These are phyloP conservation scores for Calocybe gambosa DNA, from an alignment of 1,284 basidiomycete species.

Conservation along the genomic window DNA sequence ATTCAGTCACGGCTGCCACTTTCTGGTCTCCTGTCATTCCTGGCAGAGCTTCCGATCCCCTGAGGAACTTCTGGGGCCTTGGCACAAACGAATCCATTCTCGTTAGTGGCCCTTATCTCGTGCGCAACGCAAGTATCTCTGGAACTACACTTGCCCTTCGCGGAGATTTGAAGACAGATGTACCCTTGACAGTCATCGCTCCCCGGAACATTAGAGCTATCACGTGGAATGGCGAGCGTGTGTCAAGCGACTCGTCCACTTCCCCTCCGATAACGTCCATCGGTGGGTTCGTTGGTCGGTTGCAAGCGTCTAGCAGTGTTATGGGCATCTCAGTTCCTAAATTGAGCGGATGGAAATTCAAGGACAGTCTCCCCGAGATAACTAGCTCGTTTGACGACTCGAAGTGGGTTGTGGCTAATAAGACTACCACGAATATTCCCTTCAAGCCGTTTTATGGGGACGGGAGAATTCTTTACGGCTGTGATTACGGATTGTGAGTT, in stretches of 20 bases:
- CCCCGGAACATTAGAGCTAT: constrained; percentile 44
- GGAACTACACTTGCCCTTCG: constrained; percentile 32
- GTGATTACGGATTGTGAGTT: constrained; percentile 78
- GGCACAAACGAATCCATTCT: constrained; percentile 49
- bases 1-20: constrained; percentile 53
- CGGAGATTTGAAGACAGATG: constrained; percentile 43
- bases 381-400: constrained; percentile 48
- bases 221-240: constrained; percentile 63
- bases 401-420: constrained; percentile 59
- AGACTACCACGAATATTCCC: constrained; percentile 66
- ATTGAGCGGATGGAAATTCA: constrained; percentile 61
- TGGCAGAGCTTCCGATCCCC: constrained; percentile 24
- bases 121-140: constrained; percentile 39
- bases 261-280: constrained; percentile 25
- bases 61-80: constrained; percentile 41
- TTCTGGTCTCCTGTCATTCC: constrained; percentile 41
- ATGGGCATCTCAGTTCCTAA: constrained; percentile 26
- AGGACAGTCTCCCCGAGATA: constrained; percentile 68
- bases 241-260: constrained; percentile 30
- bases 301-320: constrained; percentile 18
- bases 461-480: constrained; percentile 68
- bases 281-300: constrained; percentile 34
- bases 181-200: constrained; percentile 45
- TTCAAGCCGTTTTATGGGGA: constrained; percentile 65
- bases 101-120: constrained; percentile 52